These are phyloP conservation scores for Amanita pallidorosea DNA, from an alignment of 768 basidiomycete species.

Conservation along the genomic window DNA sequence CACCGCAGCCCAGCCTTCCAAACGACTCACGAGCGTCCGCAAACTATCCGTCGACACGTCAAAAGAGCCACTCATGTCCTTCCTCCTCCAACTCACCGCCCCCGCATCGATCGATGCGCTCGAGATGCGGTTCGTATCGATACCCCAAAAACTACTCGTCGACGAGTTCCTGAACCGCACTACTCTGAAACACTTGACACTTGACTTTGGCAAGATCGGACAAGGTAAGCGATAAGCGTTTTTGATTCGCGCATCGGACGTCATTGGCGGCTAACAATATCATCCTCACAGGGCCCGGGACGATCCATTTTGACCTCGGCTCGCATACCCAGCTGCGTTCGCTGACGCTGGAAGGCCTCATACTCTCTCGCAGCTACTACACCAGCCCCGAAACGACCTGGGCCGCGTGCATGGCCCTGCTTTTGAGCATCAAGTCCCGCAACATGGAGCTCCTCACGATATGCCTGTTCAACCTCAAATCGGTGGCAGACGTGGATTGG, in stretches of 20 bases:
- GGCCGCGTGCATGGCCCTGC: neutral
- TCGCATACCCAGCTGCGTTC: constrained; percentile 3
- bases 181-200: neutral
- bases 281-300: neutral
- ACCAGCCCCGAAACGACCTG: neutral
- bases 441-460: neutral
- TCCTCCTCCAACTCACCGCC: neutral
- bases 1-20: neutral
- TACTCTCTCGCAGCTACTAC: neutral
- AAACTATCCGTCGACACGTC: constrained; percentile 1
- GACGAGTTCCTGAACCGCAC: neutral
- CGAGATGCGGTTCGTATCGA: neutral
- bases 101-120: neutral
- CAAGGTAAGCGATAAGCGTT: neutral
- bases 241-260: neutral
- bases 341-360: neutral
- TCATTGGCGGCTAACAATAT: neutral
- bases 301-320: neutral
- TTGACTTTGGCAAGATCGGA: constrained; percentile 2
- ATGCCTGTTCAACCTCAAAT: neutral
- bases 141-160: neutral
- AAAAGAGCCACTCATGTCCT: neutral
- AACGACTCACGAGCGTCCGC: neutral
- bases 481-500: neutral
- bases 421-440: neutral